Evolutionary conservation across 768 basidiomycete genomes (phyloP).

Genomic region (Lentinula guzmanii): DNA sequence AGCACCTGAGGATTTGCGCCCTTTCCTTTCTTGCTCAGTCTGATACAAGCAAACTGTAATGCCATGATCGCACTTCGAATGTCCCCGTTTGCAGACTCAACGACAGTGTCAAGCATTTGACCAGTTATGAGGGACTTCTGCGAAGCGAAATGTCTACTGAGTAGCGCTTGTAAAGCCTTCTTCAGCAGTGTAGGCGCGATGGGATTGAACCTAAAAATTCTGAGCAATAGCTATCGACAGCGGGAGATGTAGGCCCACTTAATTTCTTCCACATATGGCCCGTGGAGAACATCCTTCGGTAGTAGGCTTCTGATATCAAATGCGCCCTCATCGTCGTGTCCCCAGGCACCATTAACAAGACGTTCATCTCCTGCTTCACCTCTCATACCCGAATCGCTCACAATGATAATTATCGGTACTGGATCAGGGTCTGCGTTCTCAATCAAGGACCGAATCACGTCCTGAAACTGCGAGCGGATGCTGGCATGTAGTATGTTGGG

Average conservation of each 20-base stretch:
- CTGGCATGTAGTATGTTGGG: conserved; percentile 80
- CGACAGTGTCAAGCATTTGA: conserved; percentile 68
- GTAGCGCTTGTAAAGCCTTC: conserved; percentile 65
- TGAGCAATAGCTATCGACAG: neutral
- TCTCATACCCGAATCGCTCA: conserved; percentile 78
- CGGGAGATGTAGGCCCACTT: conserved; percentile 36
- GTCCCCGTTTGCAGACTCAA: conserved; percentile 82
- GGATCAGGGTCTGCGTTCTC: conserved; percentile 26
- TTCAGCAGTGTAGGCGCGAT: conserved; percentile 83
- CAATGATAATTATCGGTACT: conserved; percentile 72
- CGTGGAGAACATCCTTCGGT: conserved; percentile 59
- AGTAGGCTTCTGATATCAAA: conserved; percentile 68
- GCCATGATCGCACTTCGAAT: conserved; percentile 92
- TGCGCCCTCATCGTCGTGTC: conserved; percentile 38
- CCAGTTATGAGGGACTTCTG: conserved; percentile 14
- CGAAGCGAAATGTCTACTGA: conserved; percentile 39
- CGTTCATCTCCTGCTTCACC: conserved; percentile 58
- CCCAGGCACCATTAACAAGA: conserved; percentile 34
- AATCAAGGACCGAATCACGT: conserved; percentile 55
- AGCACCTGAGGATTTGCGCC: conserved; percentile 21
- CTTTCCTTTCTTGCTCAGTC: conserved; percentile 30
- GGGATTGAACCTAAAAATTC: conserved; percentile 71
- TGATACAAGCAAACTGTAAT: conserved; percentile 76
- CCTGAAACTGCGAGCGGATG: conserved; percentile 70
- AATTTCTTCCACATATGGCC: conserved; percentile 76